phyloP scores from a whole-genome alignment of 2,329 filamentous ascomycete species.

The Sordariomycetes sp. region DNA sequence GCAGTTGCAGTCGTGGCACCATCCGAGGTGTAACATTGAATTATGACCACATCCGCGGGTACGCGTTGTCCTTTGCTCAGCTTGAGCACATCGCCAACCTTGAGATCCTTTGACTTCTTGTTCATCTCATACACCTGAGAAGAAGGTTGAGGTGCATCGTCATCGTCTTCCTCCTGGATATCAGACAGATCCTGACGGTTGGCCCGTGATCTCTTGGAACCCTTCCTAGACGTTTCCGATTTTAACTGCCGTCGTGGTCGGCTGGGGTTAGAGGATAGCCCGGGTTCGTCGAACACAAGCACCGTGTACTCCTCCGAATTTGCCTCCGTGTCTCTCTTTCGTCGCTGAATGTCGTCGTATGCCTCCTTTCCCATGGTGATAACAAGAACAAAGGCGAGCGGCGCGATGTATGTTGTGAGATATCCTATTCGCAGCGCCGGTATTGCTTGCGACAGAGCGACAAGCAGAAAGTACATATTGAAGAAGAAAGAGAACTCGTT shows the following conservation, averaged over 20 bases:
- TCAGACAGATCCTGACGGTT: conserved; percentile 41
- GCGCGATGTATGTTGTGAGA: conserved; percentile 87
- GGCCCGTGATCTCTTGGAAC: conserved; percentile 18
- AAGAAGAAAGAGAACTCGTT: conserved; percentile 99
- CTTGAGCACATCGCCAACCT: conserved; percentile 92
- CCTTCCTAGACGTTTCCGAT: conserved; percentile 24
- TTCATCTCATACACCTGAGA: conserved; percentile 55
- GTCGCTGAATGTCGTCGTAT: conserved; percentile 79
- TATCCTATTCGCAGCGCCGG: conserved; percentile 87
- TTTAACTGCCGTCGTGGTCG: conserved; percentile 31
- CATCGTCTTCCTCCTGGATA: conserved; percentile 61
- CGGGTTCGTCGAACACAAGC: conserved; percentile 57
- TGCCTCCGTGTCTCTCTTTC: conserved; percentile 82
- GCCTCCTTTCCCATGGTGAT: conserved; percentile 96
- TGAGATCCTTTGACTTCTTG: conserved; percentile 80
- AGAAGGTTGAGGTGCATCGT: conserved; percentile 33
- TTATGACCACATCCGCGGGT: conserved; percentile 85
- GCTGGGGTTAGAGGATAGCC: conserved; percentile 25
- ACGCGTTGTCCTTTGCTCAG: conserved; percentile 86
- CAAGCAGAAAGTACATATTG: conserved; percentile 97
- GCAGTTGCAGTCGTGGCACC: conserved; percentile 19
- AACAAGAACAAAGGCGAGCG: conserved; percentile 79
- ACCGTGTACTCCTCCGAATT: conserved; percentile 86
- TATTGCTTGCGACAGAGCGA: conserved; percentile 88
- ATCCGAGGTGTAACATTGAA: conserved; percentile 69